Conservation (phyloP, 2,329 filamentous ascomycete genomes). For the Alternaria hordeiaustralica region DNA sequence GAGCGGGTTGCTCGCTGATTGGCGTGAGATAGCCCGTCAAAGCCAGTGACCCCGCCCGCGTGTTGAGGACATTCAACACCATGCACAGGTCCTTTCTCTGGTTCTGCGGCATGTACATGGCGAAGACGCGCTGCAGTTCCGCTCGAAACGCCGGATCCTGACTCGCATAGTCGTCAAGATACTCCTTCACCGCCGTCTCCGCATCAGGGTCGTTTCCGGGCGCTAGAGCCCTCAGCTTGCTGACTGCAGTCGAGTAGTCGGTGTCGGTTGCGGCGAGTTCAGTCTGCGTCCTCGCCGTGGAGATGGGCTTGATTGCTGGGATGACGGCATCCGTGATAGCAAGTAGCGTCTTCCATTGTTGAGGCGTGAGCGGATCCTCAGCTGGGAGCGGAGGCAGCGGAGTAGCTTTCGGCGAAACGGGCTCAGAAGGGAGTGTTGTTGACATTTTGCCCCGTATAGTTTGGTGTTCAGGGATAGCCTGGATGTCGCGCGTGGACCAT, state of each 20-base stretch:
- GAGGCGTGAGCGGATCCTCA: conserved; percentile 57
- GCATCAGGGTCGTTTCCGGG: conserved; percentile 38
- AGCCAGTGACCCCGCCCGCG: conserved; percentile 66
- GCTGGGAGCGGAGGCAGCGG: conserved; percentile 57
- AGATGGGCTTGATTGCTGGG: conserved; percentile 61
- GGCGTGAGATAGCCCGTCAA: conserved; percentile 72
- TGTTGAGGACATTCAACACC: conserved; percentile 62
- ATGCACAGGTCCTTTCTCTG: conserved; percentile 58
- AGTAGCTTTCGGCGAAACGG: conserved; percentile 44
- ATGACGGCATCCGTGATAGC: conserved; percentile 65
- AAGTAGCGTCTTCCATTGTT: conserved; percentile 66
- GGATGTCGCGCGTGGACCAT: not conserved
- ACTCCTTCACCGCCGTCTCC: conserved; percentile 57
- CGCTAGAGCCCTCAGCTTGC: conserved; percentile 35
- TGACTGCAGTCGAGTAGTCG: conserved; percentile 58
- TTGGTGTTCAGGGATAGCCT: conserved; percentile 10
- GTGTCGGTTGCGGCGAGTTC: conserved; percentile 58
- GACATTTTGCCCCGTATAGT: conserved; percentile 29
- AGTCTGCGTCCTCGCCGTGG: conserved; percentile 41
- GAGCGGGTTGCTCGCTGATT: conserved; percentile 65
- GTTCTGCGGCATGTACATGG: conserved; percentile 56
- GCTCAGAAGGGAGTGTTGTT: conserved; percentile 23
- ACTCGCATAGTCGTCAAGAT: conserved; percentile 61
- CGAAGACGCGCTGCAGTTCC: conserved; percentile 58
- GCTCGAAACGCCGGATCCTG: conserved; percentile 62